A percentile compares a stretch with the other conserved stretches of the same genome.
Conservation (phyloP, 169 alveolate species). For the Eimeria maxima region DNA sequence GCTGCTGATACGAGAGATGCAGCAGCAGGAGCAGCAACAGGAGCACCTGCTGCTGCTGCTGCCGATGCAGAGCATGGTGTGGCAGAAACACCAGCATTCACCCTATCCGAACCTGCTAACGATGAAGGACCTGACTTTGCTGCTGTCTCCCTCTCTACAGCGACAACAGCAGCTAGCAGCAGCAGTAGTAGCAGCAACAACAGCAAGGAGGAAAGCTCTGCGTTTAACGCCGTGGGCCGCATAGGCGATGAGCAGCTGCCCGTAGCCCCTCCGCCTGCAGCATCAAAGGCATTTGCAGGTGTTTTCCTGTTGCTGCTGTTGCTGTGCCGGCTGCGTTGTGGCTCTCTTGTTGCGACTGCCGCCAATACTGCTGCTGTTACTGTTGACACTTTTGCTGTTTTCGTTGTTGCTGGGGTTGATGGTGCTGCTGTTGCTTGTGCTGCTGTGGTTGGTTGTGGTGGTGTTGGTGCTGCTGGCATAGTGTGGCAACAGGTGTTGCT, state of each 20-base stretch:
- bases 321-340: background rate
- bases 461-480: background rate
- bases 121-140: conserved; percentile 33
- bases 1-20: background rate
- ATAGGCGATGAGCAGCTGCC: conserved; percentile 68
- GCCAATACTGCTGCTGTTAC: too few species aligned
- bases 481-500: background rate
- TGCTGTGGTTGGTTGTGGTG: background rate
- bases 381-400: too few species aligned
- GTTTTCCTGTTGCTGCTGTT: background rate
- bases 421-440: background rate
- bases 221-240: conserved; percentile 75
- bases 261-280: conserved; percentile 76
- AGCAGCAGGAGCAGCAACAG: conserved; percentile 17
- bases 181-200: conserved; percentile 54
- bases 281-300: conserved; percentile 74
- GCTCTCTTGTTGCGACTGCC: background rate
- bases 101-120: background rate
- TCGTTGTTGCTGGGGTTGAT: background rate
- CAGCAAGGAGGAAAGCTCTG: conserved; percentile 64
- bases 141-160: background rate
- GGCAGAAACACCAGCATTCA: conserved; percentile 10
- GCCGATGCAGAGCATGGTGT: background rate
- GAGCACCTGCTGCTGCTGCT: conserved; percentile 38
- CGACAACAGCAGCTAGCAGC: conserved; percentile 9